A percentile compares a stretch with the other conserved stretches of the same genome.
phyloP scores from a whole-genome alignment of 2,329 filamentous ascomycete genomes.

The Arthrocladium fulminans region DNA sequence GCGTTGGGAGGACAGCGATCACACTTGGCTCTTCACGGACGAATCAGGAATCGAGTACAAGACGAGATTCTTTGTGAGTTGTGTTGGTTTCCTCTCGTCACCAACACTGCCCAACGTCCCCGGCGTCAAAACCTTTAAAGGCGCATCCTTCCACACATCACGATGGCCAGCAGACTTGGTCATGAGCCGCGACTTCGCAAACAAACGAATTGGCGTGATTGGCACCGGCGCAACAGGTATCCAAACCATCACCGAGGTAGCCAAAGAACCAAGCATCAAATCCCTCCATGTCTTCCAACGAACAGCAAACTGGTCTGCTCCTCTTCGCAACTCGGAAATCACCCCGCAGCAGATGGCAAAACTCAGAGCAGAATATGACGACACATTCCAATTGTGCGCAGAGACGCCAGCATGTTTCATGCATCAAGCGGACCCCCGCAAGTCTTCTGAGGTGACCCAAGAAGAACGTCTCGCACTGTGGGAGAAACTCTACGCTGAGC shows the following conservation, averaged over 20 bases:
- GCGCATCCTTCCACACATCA: conserved; percentile 23
- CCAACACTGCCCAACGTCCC: conserved; percentile 23
- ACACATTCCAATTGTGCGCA: conserved; percentile 7
- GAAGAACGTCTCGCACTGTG: conserved; percentile 36
- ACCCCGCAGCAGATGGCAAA: conserved; percentile 26
- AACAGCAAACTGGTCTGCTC: conserved; percentile 27
- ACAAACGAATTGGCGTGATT: conserved; percentile 35
- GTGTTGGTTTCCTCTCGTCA: conserved; percentile 13
- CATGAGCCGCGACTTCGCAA: conserved; percentile 34
- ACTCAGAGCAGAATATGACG: conserved; percentile 2
- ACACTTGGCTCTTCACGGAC: conserved; percentile 12
- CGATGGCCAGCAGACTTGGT: conserved; percentile 21
- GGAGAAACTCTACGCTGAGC: conserved; percentile 41
- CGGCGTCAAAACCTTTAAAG: conserved; percentile 21
- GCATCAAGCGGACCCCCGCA: conserved; percentile 15
- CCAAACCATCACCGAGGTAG: conserved; percentile 34
- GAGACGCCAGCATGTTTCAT: conserved; percentile 11
- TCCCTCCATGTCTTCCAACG: conserved; percentile 37
- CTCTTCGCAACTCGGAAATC: conserved; percentile 17
- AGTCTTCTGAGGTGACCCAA: conserved; percentile 9
- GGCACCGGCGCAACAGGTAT: conserved; percentile 39
- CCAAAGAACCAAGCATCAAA: conserved; percentile 28
- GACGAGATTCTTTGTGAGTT: conserved; percentile 14
- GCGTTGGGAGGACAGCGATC: conserved; percentile 9
- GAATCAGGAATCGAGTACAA: conserved; percentile 9